Base-by-base conservation (phyloP, 2,329 filamentous ascomycete genomes). In the Talaromyces atroroseus region DNA sequence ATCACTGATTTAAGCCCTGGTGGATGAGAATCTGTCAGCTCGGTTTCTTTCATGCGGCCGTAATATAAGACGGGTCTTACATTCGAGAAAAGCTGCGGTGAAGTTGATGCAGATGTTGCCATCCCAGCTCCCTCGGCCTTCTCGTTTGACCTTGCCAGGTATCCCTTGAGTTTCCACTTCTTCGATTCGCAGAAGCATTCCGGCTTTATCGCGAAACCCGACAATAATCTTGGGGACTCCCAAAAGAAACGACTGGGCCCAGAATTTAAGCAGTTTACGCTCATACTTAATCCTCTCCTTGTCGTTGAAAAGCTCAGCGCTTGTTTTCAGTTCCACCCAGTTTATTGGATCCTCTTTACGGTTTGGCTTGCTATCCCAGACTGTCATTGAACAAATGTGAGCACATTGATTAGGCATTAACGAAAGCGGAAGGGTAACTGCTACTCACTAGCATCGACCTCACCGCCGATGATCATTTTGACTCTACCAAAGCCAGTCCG, bases 241-340 rank as follows among this genome's bases (percentile, higher is more conserved):
- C 1, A 99, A 85, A 2, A 99, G 79, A 68, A 96, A 99, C 0
- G 89, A 95, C 71, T 97, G 94, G 14, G 92, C 90, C 94, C 94
- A 99, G 74, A 92, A 96, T 67, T 95, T 95, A 73, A 95, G 82
- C 54, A 97, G 80, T 70, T 97, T 97, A 49, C 89, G 83, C 72
- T 96, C 89, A 68, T 92, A 96, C 60, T 85, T 87, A 20, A 86
- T 73, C 66, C 84, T 79, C 65, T 94, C 89, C 48, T 83, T 80
- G 1, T 86, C 80, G 59, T 82, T 82, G 52, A 79, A 78, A 50
- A 92, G 85, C 61, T 88, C 85, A 42, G 83, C 86, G n/a, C 85
- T 84, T 0, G 94, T 99, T 71, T 99, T 99, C 57, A 99, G 81
- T 72, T 99, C 94, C 32, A 97, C 87, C 88, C 92, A 99, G 65